Base-by-base conservation (phyloP, 1,139 yeast species). In the Candida labiduridarum region DNA sequence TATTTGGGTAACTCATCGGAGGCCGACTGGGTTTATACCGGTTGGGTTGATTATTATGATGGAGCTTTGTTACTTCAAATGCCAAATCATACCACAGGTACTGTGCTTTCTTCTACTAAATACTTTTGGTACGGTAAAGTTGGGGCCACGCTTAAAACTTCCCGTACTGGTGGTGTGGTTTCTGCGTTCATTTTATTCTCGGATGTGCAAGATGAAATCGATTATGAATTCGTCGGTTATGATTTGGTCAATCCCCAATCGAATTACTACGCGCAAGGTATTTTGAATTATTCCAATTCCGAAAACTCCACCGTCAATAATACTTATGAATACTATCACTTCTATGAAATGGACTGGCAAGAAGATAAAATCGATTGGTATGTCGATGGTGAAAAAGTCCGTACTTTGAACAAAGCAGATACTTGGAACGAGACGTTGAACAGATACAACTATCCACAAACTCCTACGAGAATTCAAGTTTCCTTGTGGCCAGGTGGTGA, bases 401-500 rank as follows among this genome's bases (percentile, higher is more conserved):
- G 97, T 72, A 83, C 89, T 4, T 76, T 91, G 59, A 66, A 76
- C 47, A 87, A 74, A 64, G 71, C 71, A 16, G 88, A 82, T 56
- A 90, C 97, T 25, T 85, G 74, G 67, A 90, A 91, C 68, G 66
- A 68, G 5, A 87, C 96, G 15, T 55, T 80, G 10, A 72, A 82
- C 9, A 60, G 63, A 19, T 89, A 84, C 71, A 69, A 71, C 53
- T 92, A 67, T 72, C 98, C 98, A n/a, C 95, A 89, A 71, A 90
- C 97, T 3, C 98, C 98, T 1, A 76, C 94, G 46, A 82, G 96
- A 63, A 70, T 92, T 51, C 96, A 92, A 71, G 70, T 58, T 45
- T 58, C 59, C 5, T 68, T 92, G 54, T 92, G 98, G 98, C 96
- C 98, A 4, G 97, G 89, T 67, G 97, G 97, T 53, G 80, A 78